Base-by-base conservation (phyloP, 2,329 filamentous ascomycete species). In the Pseudocercospora eumusae region DNA sequence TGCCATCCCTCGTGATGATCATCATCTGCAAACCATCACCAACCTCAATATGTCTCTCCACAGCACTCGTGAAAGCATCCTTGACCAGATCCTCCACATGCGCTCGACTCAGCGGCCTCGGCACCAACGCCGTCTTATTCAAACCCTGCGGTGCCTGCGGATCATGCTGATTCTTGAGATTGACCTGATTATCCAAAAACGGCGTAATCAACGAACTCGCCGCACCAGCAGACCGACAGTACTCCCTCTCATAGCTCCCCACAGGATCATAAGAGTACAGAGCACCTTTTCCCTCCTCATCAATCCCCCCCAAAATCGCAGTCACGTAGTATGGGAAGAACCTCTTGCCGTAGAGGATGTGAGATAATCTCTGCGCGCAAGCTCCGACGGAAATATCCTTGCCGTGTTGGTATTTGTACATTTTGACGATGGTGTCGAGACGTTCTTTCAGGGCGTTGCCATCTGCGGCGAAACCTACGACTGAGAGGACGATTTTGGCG, bases 271-370 rank as follows among this genome's bases (percentile, higher is more conserved):
- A 99, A 67, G 90, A 95, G 84, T 97, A 99, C 64, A 99, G 84
- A 58, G 93, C 93, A 62, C 95, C 96, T 77, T 88, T 90, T 70
- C 95, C 95, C 66, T 98, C 88, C 80, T 98, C 95, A 72, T 99
- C 96, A 65, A 99, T 80, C 20, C 95, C 95, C 52, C 90, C 95
- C 52, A 99, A 83, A 76, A 99, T 98, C 31, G 93, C 93, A 73
- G 93, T 88, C 62, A 96, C 91, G 79, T 99, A 99, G 86, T 96
- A 99, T 21, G 95, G 95, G 83, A 99, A 99, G 83, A 99, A 99
- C 54, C 95, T 91, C 83, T 98, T 98, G 78, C 88, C 84, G 83
- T 99, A 99, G 61, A 99, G 87, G 69, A 99, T 96, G 52, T 96
- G 97, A 44, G 91, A 93, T 64, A 99, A 84, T 60, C 93, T 88